Conservation (phyloP, 305 asterid genomes). For the Rubia balearica region DNA sequence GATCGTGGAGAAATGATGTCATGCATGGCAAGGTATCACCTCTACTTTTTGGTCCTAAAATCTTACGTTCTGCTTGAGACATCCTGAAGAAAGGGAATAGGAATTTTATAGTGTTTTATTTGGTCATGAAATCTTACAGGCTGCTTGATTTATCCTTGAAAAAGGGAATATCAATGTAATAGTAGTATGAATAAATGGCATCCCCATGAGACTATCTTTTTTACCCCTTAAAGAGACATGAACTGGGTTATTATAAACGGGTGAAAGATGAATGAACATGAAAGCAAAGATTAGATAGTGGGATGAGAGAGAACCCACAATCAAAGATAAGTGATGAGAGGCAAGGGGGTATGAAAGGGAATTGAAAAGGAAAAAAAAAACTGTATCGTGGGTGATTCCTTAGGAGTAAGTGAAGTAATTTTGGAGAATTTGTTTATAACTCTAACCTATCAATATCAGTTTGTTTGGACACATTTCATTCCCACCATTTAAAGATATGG, state of each 20-base stretch:
- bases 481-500: neutral
- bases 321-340: neutral
- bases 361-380: neutral
- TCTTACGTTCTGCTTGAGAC: neutral
- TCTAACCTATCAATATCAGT: neutral
- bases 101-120: neutral
- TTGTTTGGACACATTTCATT: neutral
- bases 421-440: neutral
- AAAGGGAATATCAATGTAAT: neutral
- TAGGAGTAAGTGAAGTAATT: neutral
- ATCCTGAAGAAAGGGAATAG: neutral
- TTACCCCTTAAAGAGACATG: neutral
- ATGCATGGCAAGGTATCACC: constrained; percentile 92
- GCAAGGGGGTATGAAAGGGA: neutral
- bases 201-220: neutral
- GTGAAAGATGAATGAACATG: neutral
- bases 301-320: neutral
- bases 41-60: constrained; percentile 10
- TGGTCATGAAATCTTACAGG: too few species aligned
- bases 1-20: constrained; percentile 95
- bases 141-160: neutral
- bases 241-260: neutral
- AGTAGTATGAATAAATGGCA: neutral
- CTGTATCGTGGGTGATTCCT: neutral
- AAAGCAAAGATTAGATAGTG: neutral